Evolutionary conservation across 1,284 basidiomycete genomes (phyloP), one percentile per base, ranked within the genome.

Genomic region (Marasmius sp.): DNA sequence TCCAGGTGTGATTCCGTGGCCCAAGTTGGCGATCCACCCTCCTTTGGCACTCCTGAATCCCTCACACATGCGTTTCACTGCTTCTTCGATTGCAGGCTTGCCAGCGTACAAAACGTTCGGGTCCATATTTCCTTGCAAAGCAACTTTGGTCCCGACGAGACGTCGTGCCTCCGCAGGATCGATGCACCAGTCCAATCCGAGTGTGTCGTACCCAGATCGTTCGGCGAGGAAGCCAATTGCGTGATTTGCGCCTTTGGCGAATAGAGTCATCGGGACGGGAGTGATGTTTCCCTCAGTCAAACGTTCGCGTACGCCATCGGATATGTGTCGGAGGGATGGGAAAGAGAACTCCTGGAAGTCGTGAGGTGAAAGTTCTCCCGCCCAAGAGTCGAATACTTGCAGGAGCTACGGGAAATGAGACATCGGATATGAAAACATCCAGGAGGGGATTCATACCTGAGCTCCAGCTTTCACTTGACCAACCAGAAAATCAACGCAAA

Each of bases 1-100:
- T n/a, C 87, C 91, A n/a, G 95, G 95, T 10, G 94, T 96, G 68
- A 99, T 97, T 4, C 97, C 97, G 75, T 99, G 97, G 1, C 97
- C 97, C 38, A 99, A 79, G 77, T 99, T 99, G 33, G 93, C 93
- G 70, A 99, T 98, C 94, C 95, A 97, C 7, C 86, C 91, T 52
- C 82, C 78, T 66, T 78, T 76, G 43, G 80, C 77, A 6, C 84
- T 84, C 49, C 85, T 83, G 79, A 98, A 98, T 22, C 84, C 84
- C 65, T 86, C 81, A 64, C 89, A 87, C 84, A 97, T 92, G 68
- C 90, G 82, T 78, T 93, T 88, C 45, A 98, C 94, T 69, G 94
- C 89, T 56, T 78, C 75, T 77, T 96, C 93, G 69, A 99, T 98
- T 8, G 95, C 94, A 20, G 91, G 90, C 65, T 79, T 83, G 1